These are phyloP conservation scores for Novakomyces olei DNA, from an alignment of 805 yeast genomes.

Conservation along the genomic window DNA sequence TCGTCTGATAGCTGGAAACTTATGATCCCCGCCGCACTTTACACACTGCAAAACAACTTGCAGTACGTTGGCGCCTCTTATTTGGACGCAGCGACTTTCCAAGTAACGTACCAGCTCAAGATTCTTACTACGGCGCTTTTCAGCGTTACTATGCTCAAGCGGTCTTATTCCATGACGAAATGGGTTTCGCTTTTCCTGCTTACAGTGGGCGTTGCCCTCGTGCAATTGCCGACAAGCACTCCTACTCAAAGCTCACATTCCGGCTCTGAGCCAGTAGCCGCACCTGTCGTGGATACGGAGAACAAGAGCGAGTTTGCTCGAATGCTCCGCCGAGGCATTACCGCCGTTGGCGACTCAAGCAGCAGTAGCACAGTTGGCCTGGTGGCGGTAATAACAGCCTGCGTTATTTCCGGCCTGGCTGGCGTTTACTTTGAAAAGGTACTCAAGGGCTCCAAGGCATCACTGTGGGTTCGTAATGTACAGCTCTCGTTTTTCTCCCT, in stretches of 20 bases:
- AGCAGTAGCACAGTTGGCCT: conserved; percentile 16
- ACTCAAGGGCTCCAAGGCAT: conserved; percentile 17
- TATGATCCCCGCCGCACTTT: conserved; percentile 20
- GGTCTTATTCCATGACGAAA: conserved; percentile 15
- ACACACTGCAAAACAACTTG: conserved; percentile 16
- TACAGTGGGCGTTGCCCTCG: conserved; percentile 20
- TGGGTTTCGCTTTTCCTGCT: conserved; percentile 19
- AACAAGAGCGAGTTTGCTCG: too few relatives aligned
- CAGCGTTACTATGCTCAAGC: conserved; percentile 19
- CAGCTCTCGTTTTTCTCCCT: conserved; percentile 20
- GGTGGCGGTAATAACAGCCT: conserved; percentile 18
- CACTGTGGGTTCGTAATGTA: conserved; percentile 21
- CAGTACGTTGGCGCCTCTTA: conserved; percentile 19
- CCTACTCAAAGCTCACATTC: conserved; percentile 4
- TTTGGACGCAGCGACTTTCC: conserved; percentile 22
- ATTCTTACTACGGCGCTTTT: conserved; percentile 22
- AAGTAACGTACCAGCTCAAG: conserved; percentile 23
- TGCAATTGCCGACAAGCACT: conserved; percentile 18
- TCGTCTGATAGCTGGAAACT: conserved; percentile 20
- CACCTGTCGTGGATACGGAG: neutral
- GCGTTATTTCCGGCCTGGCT: conserved; percentile 20
- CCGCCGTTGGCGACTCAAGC: conserved; percentile 5
- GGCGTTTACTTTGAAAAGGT: conserved; percentile 25
- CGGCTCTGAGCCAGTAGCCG: conserved; percentile 6
- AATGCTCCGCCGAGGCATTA: too few relatives aligned